Base-by-base conservation (phyloP, 2,329 filamentous ascomycete genomes). In the Botrytis paeoniae region DNA sequence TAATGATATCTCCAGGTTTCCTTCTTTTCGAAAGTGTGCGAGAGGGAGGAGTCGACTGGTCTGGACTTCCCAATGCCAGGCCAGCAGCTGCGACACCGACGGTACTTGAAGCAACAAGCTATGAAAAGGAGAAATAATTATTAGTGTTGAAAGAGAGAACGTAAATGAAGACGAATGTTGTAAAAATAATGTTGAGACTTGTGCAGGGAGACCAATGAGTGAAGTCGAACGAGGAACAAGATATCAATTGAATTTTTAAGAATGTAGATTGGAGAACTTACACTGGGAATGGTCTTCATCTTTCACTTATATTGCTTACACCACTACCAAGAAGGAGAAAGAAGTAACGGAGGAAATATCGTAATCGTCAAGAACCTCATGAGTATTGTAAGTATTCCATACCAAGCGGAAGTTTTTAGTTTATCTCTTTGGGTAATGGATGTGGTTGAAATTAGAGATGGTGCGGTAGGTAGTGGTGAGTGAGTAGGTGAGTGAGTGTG, bases 41-140 rank as follows among this genome's bases (percentile, higher is more conserved):
- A 60, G 65, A 68, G 59, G 77, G 71, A 39, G 76, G 69, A 43
- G 77, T 68, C 41, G 77, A 75, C 66, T 63, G 75, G 72, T 81
- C 80, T 66, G 78, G 78, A 73, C 78, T 78, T 65, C 78, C 80
- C 35, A 82, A 77, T 61, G 77, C 79, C 59, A 82, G 74, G 57
- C 80, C 80, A 22, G 78, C 77, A 29, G 79, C 80, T 71, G 80
- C 80, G 73, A 81, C 76, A 54, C 80, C 80, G 62, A 82, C 80
- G 41, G 80, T 81, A 76, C 80, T 81, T 69, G 80, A 79, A 43
- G 80, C 80, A 76, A 82, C 77, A 73, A 82, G 80, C 80, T 82
- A 74, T 73, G 69, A 45, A 72, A 73, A 65, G 43, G 64, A 71
- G 77, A 68, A 78, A 73, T 54, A 70, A 54, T 48, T 57, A 62